Evolutionary conservation across 805 yeast genomes (phyloP).

Genomic region (Cephaloascus fragrans): DNA sequence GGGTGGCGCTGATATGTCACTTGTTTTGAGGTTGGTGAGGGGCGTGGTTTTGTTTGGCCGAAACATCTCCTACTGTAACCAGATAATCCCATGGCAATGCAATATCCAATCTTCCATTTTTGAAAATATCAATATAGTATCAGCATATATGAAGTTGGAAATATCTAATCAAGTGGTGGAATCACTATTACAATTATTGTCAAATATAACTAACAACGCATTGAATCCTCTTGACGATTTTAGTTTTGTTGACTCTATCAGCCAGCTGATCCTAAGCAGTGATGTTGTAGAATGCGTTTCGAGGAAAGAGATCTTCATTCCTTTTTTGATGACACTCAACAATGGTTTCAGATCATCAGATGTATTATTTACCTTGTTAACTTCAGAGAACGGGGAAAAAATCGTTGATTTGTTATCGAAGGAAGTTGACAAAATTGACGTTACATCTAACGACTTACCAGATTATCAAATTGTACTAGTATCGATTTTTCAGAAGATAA

Average conservation of each 20-base stretch:
- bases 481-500: constrained; percentile 1
- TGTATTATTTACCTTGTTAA: background rate
- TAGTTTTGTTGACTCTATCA: too few relatives aligned
- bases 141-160: too few relatives aligned
- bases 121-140: background rate
- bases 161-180: background rate
- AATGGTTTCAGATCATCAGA: background rate
- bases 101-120: background rate
- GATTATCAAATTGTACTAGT: background rate
- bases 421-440: background rate
- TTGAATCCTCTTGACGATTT: background rate
- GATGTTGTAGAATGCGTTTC: background rate
- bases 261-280: background rate
- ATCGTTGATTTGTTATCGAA: too few relatives aligned
- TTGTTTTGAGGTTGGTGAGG: background rate
- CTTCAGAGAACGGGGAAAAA: background rate
- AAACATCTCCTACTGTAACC: background rate
- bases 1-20: background rate
- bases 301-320: background rate
- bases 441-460: background rate
- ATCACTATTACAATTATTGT: background rate
- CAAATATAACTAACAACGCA: background rate
- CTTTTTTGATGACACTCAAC: background rate
- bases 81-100: background rate
- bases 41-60: background rate